Conservation (phyloP, 208 protist genomes). For the Trypanosoma scelopori region DNA sequence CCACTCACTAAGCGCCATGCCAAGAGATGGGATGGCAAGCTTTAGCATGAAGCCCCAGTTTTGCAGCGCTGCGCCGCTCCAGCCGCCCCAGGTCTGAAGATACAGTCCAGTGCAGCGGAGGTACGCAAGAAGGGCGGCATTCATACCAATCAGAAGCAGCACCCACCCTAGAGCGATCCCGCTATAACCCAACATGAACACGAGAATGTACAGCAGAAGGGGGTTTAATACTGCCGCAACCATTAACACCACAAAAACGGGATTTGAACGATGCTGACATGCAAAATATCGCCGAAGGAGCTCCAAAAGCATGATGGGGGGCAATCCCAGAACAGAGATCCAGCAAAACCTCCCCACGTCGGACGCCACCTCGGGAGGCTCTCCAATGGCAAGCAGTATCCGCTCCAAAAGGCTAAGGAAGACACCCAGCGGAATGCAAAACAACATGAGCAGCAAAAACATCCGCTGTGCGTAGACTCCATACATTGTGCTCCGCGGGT, state of each 20-base stretch:
- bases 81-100: conserved; percentile 77
- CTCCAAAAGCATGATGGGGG: conserved; percentile 55
- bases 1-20: conserved; percentile 83
- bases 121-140: conserved; percentile 51
- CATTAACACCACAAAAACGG: conserved; percentile 62
- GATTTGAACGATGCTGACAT: conserved; percentile 76
- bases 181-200: conserved; percentile 64
- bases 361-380: conserved; percentile 44
- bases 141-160: conserved; percentile 57
- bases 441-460: conserved; percentile 64
- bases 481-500: conserved; percentile 63
- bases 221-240: conserved; percentile 63
- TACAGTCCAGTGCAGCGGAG: conserved; percentile 53
- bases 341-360: conserved; percentile 68
- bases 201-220: conserved; percentile 60
- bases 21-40: conserved; percentile 80
- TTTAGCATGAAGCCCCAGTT: conserved; percentile 47
- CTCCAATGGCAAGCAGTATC: conserved; percentile 42
- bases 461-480: conserved; percentile 85
- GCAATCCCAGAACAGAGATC: conserved; percentile 66
- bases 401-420: conserved; percentile 57
- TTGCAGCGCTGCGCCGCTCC: conserved; percentile 49
- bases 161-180: conserved; percentile 83
- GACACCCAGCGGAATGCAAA: conserved; percentile 62
- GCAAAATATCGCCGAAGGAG: conserved; percentile 83